Base-by-base conservation (phyloP, 2,329 filamentous ascomycete species). In the Colletotrichum tabaci region DNA sequence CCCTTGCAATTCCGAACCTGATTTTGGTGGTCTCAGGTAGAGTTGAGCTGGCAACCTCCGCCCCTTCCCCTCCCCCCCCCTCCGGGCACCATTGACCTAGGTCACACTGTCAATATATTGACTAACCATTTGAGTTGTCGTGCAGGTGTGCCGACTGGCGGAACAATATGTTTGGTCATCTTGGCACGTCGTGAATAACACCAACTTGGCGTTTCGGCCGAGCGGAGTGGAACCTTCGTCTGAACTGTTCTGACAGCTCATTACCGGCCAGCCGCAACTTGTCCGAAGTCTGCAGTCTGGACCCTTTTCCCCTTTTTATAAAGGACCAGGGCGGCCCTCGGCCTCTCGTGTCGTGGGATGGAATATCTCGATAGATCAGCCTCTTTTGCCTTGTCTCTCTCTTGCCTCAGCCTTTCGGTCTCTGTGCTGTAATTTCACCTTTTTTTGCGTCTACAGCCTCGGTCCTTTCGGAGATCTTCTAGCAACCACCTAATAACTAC, bases 61-160 rank as follows among this genome's bases (percentile, higher is more conserved):
- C 30, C 6, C 30, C 7, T 9, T 35, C 7, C 8, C 30, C 30
- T 35, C 8, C 8, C 9, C 30, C 30, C 8, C 8, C 38, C 50
- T 44, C 23, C 2, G 6, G n/a, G 13, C 38, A 57, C 64, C 23
- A 46, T 35, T 35, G 8, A 18, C 21, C 52, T 58, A 57, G 15
- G 64, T 71, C 38, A 46, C 52, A 62, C 67, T 15, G 18, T 38
- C 38, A 40, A 44, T 50, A 67, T 18, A 47, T 63, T 58, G 42
- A 50, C 26, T 58, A n/a, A 21, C 47, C 30, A 30, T 30, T 47
- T 52, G 30, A 16, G 42, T 13, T 23, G 16, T 12, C 7, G 46
- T 55, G 9, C 16, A 47, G 40, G 13, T 38, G 15, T 42, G 57
- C 57, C 52, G 64, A 71, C 68, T 71, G 64, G 68, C 68, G 68